Base-by-base conservation (phyloP, 306 rosid species). In the Cicer arietinum region DNA sequence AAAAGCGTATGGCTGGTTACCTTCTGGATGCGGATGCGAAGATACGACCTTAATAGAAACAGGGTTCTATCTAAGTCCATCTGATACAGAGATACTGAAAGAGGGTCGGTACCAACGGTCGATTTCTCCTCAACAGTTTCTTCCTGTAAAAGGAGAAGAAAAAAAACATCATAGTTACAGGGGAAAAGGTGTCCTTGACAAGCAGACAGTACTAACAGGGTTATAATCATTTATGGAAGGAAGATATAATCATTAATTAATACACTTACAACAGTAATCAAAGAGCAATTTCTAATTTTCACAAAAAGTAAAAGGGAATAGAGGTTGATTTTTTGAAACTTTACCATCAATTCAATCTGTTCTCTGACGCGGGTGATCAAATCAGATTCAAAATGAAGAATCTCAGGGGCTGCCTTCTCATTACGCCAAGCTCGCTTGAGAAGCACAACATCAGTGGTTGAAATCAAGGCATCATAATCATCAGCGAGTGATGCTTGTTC, bases 21-120 rank as follows among this genome's bases (percentile, higher is more conserved):
- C 97, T 91, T 94, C 84, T 89, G 95, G 22, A 94, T 84, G 53
- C 99, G 95, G 83, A 88, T 82, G 48, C 99, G 84, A 66, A 90
- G 88, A 71, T 94, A 91, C 5, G 99, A 94, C 86, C 96, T 86
- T 39, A 94, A 80, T 47, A 94, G 73, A 82, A 92, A 94, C 57
- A 87, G 91, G 17, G 95, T 81, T 84, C 96, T 86, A 75, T 94
- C 99, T 79, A 94, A 68, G 79, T 94, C 99, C 97, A 94, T 94
- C 83, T 94, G 97, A 84, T 92, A 94, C 50, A 94, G 90, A 73
- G 99, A 94, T 35, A 89, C 79, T 0, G 91, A 87, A 22, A 90
- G 95, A 7, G 92, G 95, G 81, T 90, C 92, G 47, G 46, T 37
- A 13, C 92, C 88, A 66, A 60, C 77, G 8, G 75, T 71, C 18